Evolutionary conservation across 306 rosid genomes (phyloP).

Genomic region (Psophocarpus tetragonolobus): DNA sequence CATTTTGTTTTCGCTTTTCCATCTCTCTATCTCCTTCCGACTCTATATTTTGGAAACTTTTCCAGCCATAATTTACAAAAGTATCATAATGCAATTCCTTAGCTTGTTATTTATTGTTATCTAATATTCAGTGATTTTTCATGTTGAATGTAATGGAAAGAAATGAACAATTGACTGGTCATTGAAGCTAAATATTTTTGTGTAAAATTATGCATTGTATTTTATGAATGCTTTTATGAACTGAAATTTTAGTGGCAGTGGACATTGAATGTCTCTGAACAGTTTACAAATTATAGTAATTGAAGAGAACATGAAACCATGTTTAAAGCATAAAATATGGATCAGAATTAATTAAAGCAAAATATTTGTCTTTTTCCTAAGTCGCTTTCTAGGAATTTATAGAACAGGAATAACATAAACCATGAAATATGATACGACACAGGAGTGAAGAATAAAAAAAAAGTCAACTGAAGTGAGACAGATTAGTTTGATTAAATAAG

Average conservation of each 20-base stretch:
- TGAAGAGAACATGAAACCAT: constrained; percentile 13
- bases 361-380: background rate
- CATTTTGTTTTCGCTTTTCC: background rate
- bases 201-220: constrained; percentile 4
- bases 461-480: constrained; percentile 13
- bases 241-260: background rate
- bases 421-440: background rate
- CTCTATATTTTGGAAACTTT: background rate
- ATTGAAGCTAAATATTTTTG: background rate
- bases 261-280: constrained; percentile 10
- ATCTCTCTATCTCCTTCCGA: background rate
- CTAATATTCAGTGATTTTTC: background rate
- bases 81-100: background rate
- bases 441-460: background rate
- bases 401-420: constrained; percentile 10
- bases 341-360: background rate
- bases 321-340: background rate
- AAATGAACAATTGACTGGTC: constrained; percentile 8
- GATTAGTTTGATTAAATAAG: background rate
- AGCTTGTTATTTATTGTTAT: background rate
- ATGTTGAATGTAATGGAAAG: constrained; percentile 5
- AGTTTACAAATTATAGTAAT: background rate
- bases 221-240: background rate
- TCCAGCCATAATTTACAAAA: background rate
- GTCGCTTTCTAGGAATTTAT: background rate